A percentile compares a stretch with the other conserved stretches of the same genome.
These are phyloP conservation scores for Rhizopogon hawkerae DNA, from an alignment of 1,284 basidiomycete species.

Conservation along the genomic window DNA sequence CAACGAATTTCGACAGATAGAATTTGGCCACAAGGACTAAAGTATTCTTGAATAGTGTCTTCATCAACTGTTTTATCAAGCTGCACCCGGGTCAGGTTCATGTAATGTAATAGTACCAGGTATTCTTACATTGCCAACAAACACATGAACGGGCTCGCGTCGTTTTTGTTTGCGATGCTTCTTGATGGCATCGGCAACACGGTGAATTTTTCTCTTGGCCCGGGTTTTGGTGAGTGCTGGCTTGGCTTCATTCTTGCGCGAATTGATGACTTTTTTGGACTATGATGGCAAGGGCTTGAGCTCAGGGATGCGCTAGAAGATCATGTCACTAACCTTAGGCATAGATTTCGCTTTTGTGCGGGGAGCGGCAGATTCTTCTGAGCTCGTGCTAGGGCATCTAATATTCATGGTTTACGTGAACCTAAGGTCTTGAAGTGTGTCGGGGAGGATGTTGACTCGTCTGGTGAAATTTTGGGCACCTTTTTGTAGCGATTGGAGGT, in stretches of 20 bases:
- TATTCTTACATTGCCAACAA: constrained; percentile 51
- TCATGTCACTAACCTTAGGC: not conserved
- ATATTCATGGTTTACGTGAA: not conserved
- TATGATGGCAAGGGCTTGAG: not conserved
- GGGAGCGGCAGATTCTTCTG: not conserved
- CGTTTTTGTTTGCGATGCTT: not conserved
- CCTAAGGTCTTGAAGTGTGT: not conserved
- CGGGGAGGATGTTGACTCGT: not conserved
- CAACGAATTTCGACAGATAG: constrained; percentile 37
- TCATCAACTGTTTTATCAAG: constrained; percentile 23
- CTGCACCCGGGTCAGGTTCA: not conserved
- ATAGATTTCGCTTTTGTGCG: not conserved
- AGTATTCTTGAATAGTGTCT: constrained; percentile 30
- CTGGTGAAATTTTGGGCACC: not conserved
- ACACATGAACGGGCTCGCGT: constrained; percentile 28
- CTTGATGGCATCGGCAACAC: not conserved
- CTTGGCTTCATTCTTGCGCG: not conserved
- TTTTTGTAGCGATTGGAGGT: constrained; percentile 14
- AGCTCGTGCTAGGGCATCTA: not conserved
- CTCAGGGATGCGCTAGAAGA: not conserved
- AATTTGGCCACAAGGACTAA: constrained; percentile 38
- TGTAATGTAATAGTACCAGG: not conserved
- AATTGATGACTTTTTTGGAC: not conserved
- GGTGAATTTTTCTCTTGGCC: not conserved
- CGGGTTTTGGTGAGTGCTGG: not conserved